Conservation (phyloP, 2,329 filamentous ascomycete species). For the Mariannaea elegans region DNA sequence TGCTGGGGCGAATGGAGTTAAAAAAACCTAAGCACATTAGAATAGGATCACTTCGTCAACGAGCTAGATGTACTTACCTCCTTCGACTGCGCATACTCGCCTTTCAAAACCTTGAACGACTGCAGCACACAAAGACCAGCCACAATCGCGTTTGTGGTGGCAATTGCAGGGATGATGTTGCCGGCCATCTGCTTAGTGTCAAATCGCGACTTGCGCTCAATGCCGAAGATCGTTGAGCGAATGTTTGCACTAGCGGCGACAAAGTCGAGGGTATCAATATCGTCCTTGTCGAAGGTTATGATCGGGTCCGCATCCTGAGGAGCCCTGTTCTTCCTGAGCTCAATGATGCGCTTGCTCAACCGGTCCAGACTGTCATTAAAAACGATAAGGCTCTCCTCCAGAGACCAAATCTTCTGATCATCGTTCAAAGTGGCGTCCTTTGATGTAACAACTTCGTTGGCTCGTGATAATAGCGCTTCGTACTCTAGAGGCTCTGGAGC, state of each 20-base stretch:
- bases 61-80: conserved; percentile 63
- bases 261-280: conserved; percentile 93
- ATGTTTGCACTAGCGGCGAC: conserved; percentile 92
- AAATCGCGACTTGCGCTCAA: conserved; percentile 88
- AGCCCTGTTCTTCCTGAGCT: conserved; percentile 62
- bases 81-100: conserved; percentile 75
- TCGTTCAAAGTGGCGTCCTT: conserved; percentile 66
- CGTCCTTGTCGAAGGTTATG: conserved; percentile 95
- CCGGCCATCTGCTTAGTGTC: conserved; percentile 99
- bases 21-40: conserved; percentile 68
- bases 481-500: conserved; percentile 79
- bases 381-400: conserved; percentile 84
- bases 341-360: conserved; percentile 76
- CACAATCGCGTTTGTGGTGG: conserved; percentile 96
- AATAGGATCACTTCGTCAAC: neutral
- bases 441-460: conserved; percentile 56
- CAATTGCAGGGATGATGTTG: conserved; percentile 98
- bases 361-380: conserved; percentile 86
- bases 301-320: conserved; percentile 65
- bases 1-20: conserved; percentile 72
- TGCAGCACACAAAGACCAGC: conserved; percentile 92
- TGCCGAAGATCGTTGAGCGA: conserved; percentile 87
- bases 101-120: conserved; percentile 87
- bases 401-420: conserved; percentile 82
- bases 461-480: conserved; percentile 64